Conservation (phyloP, 169 alveolate species). For the Amoebophrya sp. region DNA sequence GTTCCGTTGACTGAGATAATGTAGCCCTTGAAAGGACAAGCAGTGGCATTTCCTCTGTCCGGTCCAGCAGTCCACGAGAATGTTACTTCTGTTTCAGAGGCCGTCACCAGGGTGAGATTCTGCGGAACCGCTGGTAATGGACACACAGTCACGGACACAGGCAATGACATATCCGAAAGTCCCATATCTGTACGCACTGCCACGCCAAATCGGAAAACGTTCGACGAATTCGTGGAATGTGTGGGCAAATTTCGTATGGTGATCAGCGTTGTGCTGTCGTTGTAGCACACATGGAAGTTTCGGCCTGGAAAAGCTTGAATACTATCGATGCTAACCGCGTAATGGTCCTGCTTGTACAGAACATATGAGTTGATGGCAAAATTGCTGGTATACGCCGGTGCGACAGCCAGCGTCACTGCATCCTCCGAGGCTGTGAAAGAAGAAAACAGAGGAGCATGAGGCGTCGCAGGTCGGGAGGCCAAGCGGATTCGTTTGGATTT, state of each 20-base stretch:
- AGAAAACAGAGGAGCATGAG: not conserved
- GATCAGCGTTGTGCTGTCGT: not conserved
- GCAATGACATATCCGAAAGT: not conserved
- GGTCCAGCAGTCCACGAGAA: not conserved
- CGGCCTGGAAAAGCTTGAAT: not conserved
- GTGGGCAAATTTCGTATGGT: not conserved
- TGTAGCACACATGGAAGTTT: not conserved
- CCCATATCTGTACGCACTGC: not conserved
- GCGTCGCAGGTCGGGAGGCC: constrained; percentile 2
- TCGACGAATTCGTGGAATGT: not conserved
- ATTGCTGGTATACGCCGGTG: not conserved
- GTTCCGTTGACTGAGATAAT: not conserved
- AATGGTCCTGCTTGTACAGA: not conserved
- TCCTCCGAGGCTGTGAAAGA: not conserved
- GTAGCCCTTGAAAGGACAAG: not conserved
- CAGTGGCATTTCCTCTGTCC: not conserved
- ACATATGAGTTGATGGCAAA: not conserved
- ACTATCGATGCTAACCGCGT: no score
- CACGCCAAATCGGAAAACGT: not conserved
- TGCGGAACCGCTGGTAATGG: not conserved
- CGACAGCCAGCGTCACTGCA: not conserved
- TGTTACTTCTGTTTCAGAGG: not conserved
- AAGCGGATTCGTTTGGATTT: not conserved
- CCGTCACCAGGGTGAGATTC: not conserved
- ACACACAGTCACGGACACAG: not conserved